These are phyloP conservation scores for Solanum corneliomulleri DNA, from an alignment of 257 asterid genomes.

Conservation along the genomic window DNA sequence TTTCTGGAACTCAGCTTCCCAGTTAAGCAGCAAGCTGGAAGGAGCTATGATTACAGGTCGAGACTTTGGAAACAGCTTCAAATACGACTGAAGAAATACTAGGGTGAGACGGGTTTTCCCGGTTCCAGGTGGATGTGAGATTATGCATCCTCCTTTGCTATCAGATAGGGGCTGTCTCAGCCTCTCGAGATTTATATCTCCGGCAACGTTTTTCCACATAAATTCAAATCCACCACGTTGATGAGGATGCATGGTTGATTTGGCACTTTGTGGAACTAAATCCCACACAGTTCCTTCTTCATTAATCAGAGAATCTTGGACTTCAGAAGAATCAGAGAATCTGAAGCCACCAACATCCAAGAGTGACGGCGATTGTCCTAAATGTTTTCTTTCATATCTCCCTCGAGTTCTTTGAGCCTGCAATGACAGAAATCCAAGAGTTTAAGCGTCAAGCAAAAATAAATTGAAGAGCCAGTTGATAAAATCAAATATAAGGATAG, in stretches of 20 bases:
- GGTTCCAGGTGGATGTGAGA: constrained; percentile 82
- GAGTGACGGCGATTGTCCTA: background rate
- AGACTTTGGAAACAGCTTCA: constrained; percentile 41
- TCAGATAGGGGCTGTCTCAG: constrained; percentile 3
- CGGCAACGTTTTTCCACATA: constrained; percentile 62
- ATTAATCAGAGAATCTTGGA: background rate
- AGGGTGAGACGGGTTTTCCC: constrained; percentile 66
- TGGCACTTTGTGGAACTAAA: constrained; percentile 21
- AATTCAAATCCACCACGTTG: constrained; percentile 57
- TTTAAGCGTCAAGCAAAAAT: background rate
- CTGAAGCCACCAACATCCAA: background rate
- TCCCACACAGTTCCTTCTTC: constrained; percentile 41
- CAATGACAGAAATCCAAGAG: background rate
- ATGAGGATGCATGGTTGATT: constrained; percentile 38
- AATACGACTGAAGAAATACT: constrained; percentile 47
- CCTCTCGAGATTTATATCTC: constrained; percentile 34
- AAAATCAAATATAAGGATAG: background rate
- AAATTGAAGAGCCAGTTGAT: background rate
- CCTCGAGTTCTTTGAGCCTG: constrained; percentile 12
- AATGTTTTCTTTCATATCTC: constrained; percentile 2
- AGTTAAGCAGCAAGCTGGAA: constrained; percentile 48
- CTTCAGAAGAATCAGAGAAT: constrained; percentile 1
- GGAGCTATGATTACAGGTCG: constrained; percentile 70
- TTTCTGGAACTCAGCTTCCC: constrained; percentile 55
- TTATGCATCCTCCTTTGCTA: constrained; percentile 60